phyloP scores from a whole-genome alignment of 305 asterid genomes.

The Fraxinus dipetala region DNA sequence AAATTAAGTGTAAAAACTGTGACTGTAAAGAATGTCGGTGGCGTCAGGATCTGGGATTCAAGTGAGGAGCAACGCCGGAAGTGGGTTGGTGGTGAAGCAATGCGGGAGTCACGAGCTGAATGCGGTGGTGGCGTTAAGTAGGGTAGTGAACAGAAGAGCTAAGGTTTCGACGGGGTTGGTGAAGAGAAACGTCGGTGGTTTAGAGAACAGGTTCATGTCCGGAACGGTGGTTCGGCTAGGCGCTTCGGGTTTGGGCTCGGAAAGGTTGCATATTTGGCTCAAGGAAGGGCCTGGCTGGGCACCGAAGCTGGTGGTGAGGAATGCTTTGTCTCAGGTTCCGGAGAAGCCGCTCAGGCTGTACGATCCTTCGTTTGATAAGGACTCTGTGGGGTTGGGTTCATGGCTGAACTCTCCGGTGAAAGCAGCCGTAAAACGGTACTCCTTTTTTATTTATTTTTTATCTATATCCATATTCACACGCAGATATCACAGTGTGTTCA shows the following conservation, averaged over 20 bases:
- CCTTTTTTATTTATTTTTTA: neutral
- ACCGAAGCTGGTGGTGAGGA: conserved; percentile 62
- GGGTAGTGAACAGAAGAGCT: conserved; percentile 27
- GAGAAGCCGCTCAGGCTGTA: conserved; percentile 95
- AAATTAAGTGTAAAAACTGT: neutral
- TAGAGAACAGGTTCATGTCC: conserved; percentile 41
- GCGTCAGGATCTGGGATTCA: conserved; percentile 52
- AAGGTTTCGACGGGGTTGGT: conserved; percentile 36
- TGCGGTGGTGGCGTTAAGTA: conserved; percentile 60
- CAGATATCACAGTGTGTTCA: neutral
- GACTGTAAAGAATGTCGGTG: conserved; percentile 56
- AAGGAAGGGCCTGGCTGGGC: conserved; percentile 51
- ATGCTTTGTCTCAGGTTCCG: conserved; percentile 80
- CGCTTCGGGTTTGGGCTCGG: conserved; percentile 42
- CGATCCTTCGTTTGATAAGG: conserved; percentile 90
- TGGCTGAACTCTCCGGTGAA: conserved; percentile 96
- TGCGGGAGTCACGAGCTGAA: conserved; percentile 69
- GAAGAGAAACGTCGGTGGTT: conserved; percentile 35
- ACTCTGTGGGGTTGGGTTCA: conserved; percentile 99
- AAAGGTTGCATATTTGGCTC: conserved; percentile 56
- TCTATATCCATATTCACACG: neutral
- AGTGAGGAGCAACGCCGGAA: conserved; percentile 26
- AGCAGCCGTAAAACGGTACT: conserved; percentile 91
- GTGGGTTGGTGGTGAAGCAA: conserved; percentile 44
- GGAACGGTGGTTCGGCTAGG: conserved; percentile 42